Evolutionary conservation across 2,329 filamentous ascomycete genomes (phyloP).

Genomic region (Aspergillus sergii): DNA sequence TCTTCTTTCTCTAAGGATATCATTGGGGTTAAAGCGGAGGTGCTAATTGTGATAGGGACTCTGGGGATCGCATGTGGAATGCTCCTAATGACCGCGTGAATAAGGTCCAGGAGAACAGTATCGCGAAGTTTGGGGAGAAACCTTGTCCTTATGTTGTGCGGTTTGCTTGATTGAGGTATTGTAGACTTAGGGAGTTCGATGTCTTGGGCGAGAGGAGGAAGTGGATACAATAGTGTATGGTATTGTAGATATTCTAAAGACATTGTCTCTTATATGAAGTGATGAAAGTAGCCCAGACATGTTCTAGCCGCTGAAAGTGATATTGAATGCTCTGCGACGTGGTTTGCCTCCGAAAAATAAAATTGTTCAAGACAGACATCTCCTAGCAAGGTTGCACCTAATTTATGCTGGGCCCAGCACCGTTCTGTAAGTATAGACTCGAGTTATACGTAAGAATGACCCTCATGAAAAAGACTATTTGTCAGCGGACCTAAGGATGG

Average conservation of each 20-base stretch:
- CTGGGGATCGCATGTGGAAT: constrained; percentile 30
- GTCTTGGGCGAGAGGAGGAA: background rate
- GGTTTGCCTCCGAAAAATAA: background rate
- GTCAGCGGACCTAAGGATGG: background rate
- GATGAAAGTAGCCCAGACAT: background rate
- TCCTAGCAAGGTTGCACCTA: background rate
- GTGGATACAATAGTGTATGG: background rate
- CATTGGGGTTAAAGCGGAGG: too few relatives aligned
- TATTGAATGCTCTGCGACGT: background rate
- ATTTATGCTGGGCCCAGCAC: too few relatives aligned
- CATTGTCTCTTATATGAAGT: background rate
- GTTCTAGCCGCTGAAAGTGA: background rate
- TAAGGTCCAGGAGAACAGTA: constrained; percentile 27
- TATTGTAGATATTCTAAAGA: background rate
- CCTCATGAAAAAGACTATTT: background rate
- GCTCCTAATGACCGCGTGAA: constrained; percentile 30
- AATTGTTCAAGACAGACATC: background rate
- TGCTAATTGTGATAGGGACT: constrained; percentile 20
- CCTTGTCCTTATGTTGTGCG: constrained; percentile 29
- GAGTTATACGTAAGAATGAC: background rate
- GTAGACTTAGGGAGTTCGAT: background rate
- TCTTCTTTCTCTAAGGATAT: background rate
- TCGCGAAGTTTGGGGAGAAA: constrained; percentile 21
- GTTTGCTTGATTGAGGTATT: constrained; percentile 11
- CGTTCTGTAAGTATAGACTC: background rate